Evolutionary conservation across 163 green algal species (phyloP).

Genomic region (Chlorella variabilis): DNA sequence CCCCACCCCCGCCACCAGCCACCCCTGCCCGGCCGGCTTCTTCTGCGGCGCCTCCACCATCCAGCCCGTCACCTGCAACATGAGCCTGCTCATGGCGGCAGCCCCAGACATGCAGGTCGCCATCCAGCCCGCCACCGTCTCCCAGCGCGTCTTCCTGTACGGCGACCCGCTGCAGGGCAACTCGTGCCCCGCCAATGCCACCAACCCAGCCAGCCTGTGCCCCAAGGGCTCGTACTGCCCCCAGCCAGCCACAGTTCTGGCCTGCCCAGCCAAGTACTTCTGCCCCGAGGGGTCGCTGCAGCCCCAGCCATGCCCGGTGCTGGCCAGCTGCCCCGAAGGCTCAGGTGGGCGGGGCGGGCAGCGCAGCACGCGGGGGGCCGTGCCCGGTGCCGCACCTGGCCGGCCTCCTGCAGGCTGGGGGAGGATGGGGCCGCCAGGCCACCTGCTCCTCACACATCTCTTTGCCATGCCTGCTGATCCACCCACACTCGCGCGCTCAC

Average conservation of each 20-base stretch:
- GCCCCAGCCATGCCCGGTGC: conserved; percentile 39
- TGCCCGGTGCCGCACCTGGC: too few species aligned
- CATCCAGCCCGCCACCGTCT: conserved; percentile 38
- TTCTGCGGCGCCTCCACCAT: conserved; percentile 55
- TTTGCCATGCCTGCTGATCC: not conserved
- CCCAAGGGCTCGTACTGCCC: conserved; percentile 52
- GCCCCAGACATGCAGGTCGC: conserved; percentile 28
- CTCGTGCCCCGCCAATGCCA: conserved; percentile 60
- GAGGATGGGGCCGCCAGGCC: too few species aligned
- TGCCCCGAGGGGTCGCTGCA: conserved; percentile 59
- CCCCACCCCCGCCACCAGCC: conserved; percentile 36
- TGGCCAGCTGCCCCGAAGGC: conserved; percentile 61
- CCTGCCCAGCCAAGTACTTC: conserved; percentile 65
- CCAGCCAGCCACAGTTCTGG: conserved; percentile 5
- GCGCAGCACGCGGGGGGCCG: not conserved
- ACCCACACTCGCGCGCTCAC: not conserved
- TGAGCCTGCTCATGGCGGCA: conserved; percentile 23
- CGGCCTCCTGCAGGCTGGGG: too few species aligned
- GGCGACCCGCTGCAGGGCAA: conserved; percentile 66
- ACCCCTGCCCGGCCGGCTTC: conserved; percentile 42
- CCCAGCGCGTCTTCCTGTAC: conserved; percentile 55
- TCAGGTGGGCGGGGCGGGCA: not conserved
- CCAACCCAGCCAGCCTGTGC: conserved; percentile 54
- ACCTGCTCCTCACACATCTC: too few species aligned
- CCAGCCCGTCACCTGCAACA: conserved; percentile 61